Conservation (phyloP, 2,329 filamentous ascomycete genomes). For the Cadophora luteo-olivacea region DNA sequence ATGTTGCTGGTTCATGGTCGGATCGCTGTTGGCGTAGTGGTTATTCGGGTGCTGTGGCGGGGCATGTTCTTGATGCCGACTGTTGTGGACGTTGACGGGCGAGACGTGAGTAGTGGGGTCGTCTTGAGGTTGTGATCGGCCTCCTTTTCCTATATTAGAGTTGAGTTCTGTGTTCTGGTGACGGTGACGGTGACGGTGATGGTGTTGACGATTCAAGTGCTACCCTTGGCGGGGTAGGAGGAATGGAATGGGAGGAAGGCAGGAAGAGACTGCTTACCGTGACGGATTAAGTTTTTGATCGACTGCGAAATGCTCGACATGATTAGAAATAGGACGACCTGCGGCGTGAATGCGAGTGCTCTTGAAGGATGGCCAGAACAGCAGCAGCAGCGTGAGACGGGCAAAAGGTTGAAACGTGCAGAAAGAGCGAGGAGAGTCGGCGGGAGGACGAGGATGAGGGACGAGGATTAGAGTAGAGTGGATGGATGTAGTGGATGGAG, state of each 20-base stretch:
- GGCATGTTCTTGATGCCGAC: constrained; percentile 57
- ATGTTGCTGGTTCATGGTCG: constrained; percentile 62
- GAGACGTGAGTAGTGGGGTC: constrained; percentile 54
- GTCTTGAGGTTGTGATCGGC: constrained; percentile 70
- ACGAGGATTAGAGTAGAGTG: neutral
- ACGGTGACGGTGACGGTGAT: constrained; percentile 22
- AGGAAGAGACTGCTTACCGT: constrained; percentile 60
- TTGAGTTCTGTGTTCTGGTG: neutral
- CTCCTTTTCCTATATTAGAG: constrained; percentile 76
- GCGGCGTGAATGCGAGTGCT: neutral
- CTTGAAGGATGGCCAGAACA: neutral
- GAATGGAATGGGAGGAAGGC: constrained; percentile 11
- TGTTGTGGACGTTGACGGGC: constrained; percentile 67
- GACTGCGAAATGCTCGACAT: constrained; percentile 83
- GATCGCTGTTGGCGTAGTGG: constrained; percentile 61
- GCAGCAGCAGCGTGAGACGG: constrained; percentile 4
- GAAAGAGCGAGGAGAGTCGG: constrained; percentile 1
- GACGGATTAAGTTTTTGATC: constrained; percentile 97
- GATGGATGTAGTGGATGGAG: neutral
- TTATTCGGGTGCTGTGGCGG: constrained; percentile 52
- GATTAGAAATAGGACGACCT: constrained; percentile 26
- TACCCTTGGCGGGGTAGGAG: constrained; percentile 3
- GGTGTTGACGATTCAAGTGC: constrained; percentile 37
- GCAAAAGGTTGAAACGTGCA: neutral
- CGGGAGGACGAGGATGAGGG: neutral